Base-by-base conservation (phyloP, 2,329 filamentous ascomycete species). In the Knufia petricola region DNA sequence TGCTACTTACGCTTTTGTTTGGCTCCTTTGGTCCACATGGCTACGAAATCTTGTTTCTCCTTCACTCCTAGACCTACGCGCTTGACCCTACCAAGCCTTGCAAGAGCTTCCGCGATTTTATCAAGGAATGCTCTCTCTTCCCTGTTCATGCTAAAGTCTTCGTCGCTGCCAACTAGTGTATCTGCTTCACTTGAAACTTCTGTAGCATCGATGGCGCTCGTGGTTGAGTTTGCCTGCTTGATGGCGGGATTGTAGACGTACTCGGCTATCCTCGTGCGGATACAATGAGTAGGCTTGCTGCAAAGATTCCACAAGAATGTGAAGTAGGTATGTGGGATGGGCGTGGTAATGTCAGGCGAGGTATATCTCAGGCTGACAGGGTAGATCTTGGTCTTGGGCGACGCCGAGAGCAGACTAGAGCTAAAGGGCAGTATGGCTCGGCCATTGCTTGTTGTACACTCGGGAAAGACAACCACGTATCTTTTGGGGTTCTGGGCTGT, bases 391-490 rank as follows among this genome's bases (percentile, higher is more conserved):
- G 82, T 82, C 47, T 76, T 72, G 4, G 78, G 64, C 0, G 82
- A 79, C 0, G 79, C 78, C 13, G 80, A 76, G 2, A 92, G 71
- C 1, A 98, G 73, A 44, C 81, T 83, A 0, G 85, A 87, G 52
- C 84, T 87, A 48, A 95, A 79, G 1, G 87, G 85, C 10, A 98
- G 69, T 53, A 96, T 89, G 3, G 84, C 92, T 57, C 86, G 83
- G 53, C 90, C 90, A 62, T 98, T 98, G 38, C 87, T 95, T 1
- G 92, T 94, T 3, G 85, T 92, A 66, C 85, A 90, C 69, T 98
- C 92, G 10, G 92, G 90, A 64, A 96, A 95, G 1, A 95, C 80
- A 53, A 83, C 87, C 53, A 96, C 78, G 51, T 87, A 78, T 39
- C 87, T 81, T 50, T 78, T 74, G 0, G 87, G 87, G 62, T 94